Evolutionary conservation across 73 alveolate species (phyloP), one percentile per base, ranked within the genome.

Genomic region (Halteria grandinella): DNA sequence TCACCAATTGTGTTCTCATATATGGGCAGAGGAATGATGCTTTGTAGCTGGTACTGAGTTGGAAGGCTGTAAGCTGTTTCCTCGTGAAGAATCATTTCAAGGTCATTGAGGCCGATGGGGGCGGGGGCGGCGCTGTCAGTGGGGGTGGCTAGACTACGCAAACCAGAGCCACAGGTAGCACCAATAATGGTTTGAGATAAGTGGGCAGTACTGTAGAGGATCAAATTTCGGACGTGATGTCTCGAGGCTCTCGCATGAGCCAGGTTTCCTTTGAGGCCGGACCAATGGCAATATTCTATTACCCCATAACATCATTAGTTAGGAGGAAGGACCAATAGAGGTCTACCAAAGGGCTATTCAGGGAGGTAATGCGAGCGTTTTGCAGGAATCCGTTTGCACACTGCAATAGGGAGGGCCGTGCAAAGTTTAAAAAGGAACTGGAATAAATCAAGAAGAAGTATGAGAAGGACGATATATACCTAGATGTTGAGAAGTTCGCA

Each of bases 331-430:
- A 47, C 15, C 5, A 66, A 44, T 12, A 66, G 21, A 6, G 69
- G 11, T 25, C 48, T 5, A 44, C 52, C 6, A 41, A 47, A 36
- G 63, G 69, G 24, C 34, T 66, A 3, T 41, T 66, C 17, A 57
- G 55, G 4, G 80, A 66, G 45, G 32, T 66, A 45, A 41, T 66
- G 1, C 43, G 47, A 44, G 80, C 47, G 4, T 51, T 66, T 1
- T 66, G 80, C 80, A 41, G 21, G 39, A 66, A 66, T 44, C 80
- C 80, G 17, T 45, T 66, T 3, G 66, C 80, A n/a, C 14, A 45
- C 20, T 66, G 80, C 51, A 43, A 47, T 25, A 43, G 53, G 27
- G 80, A 66, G 31, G 66, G 66, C 14, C 23, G 45, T 24, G 28
- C 20, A 32, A 66, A 66, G 53, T 44, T 66, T 20, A 66, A 66